These are phyloP conservation scores for Crithidia brevicula DNA, from an alignment of 208 protist species.

Conservation along the genomic window DNA sequence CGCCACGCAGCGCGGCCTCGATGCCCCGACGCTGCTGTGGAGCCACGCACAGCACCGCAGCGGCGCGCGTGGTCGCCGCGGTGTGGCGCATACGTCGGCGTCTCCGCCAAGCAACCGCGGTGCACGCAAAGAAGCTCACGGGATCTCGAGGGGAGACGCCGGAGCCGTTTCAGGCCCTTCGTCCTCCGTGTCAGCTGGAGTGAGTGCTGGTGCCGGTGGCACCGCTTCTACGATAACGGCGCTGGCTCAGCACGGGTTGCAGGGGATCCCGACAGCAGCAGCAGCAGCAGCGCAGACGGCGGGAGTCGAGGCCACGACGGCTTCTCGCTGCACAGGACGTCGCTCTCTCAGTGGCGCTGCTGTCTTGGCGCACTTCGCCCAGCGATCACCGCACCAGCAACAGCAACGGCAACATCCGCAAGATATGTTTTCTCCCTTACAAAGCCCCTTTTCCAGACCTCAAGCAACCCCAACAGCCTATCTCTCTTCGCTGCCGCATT, in stretches of 20 bases:
- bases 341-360: too few relatives aligned
- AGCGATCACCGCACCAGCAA: not conserved
- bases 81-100: not conserved
- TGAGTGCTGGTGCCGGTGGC: not conserved
- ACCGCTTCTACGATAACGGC: too few relatives aligned
- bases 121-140: too few relatives aligned
- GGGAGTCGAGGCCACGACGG: too few relatives aligned
- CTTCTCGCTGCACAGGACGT: too few relatives aligned
- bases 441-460: not conserved
- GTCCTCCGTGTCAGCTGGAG: not conserved
- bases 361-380: not conserved
- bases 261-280: not conserved
- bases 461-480: not conserved
- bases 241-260: conserved; percentile 1
- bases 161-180: too few relatives aligned
- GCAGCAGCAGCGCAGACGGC: not conserved
- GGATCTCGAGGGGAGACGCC: too few relatives aligned
- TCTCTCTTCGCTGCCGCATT: conserved; percentile 8
- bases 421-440: not conserved
- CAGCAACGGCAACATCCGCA: not conserved
- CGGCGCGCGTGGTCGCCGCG: not conserved
- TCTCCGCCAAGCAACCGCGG: not conserved
- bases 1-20: conserved; percentile 20
- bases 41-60: conserved; percentile 20
- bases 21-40: conserved; percentile 14